Percentiles rank a stretch among this genome's conserved stretches.
These are phyloP conservation scores for Vachellia collinsii DNA, from an alignment of 306 rosid species.

Conservation along the genomic window DNA sequence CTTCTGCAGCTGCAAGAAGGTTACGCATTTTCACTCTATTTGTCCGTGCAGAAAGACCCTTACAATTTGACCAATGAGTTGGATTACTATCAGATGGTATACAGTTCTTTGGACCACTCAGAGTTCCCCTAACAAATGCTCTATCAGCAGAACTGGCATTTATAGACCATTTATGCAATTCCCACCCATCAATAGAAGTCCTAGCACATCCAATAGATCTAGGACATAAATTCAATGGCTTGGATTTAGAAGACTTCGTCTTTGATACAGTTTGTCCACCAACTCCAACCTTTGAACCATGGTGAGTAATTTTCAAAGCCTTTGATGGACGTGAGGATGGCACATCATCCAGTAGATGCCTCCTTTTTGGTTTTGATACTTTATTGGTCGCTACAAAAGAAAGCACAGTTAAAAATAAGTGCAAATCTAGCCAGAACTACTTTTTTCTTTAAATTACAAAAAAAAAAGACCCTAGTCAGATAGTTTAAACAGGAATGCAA, in stretches of 20 bases:
- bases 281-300: slow-evolving; percentile 47
- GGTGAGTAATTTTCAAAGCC: slow-evolving; percentile 56
- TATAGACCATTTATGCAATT: slow-evolving; percentile 91
- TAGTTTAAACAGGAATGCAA: slow-evolving; percentile 27
- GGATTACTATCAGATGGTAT: slow-evolving; percentile 53
- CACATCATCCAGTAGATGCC: slow-evolving; percentile 47
- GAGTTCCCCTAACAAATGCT: slow-evolving; percentile 74
- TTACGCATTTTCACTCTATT: slow-evolving; percentile 90
- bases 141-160: slow-evolving; percentile 79
- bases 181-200: slow-evolving; percentile 87
- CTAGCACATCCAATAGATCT: slow-evolving; percentile 89
- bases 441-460: background rate
- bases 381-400: slow-evolving; percentile 53
- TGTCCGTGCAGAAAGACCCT: slow-evolving; percentile 96
- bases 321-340: slow-evolving; percentile 52
- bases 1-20: slow-evolving; percentile 96
- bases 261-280: slow-evolving; percentile 48
- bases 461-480: slow-evolving; percentile 21
- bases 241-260: slow-evolving; percentile 53
- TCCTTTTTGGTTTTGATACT: slow-evolving; percentile 67
- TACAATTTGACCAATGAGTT: slow-evolving; percentile 71
- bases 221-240: slow-evolving; percentile 59
- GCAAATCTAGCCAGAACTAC: slow-evolving; percentile 30
- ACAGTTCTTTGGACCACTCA: slow-evolving; percentile 44
- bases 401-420: slow-evolving; percentile 33